Conservation (phyloP, 225 moss, liverwort and hornwort genomes). For the Polytrichum commune region DNA sequence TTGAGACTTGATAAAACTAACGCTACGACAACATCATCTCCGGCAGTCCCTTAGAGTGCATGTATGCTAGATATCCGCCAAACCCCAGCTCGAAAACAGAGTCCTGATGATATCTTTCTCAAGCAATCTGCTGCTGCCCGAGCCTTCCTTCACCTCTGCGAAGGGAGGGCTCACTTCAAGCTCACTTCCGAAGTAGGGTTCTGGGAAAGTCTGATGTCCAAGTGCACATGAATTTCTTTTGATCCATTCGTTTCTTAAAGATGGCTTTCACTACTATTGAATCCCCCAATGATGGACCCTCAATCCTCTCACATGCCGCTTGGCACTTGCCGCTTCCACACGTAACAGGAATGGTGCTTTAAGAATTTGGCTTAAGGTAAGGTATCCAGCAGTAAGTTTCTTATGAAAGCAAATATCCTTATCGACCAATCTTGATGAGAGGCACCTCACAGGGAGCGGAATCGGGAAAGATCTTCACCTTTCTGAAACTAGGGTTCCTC, state of each 20-base stretch:
- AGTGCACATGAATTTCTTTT: not conserved
- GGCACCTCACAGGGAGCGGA: not conserved
- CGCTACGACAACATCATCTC: not conserved
- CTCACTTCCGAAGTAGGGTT: slow-evolving; percentile 2
- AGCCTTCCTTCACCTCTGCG: not conserved
- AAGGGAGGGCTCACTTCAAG: not conserved
- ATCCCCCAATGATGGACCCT: not conserved
- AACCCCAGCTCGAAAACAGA: not conserved
- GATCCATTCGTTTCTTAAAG: not conserved
- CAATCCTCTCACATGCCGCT: slow-evolving; percentile 13
- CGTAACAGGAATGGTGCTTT: too few species aligned
- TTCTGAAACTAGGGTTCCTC: slow-evolving; percentile 4
- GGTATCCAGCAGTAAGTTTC: slow-evolving; percentile 1
- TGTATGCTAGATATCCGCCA: not conserved
- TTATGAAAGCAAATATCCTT: slow-evolving; percentile 14
- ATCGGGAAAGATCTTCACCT: slow-evolving; percentile 5
- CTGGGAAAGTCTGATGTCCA: not conserved
- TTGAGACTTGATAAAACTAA: not conserved
- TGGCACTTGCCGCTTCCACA: slow-evolving; percentile 1
- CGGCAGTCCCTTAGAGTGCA: not conserved
- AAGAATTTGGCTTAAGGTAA: too few species aligned
- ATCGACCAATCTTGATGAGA: slow-evolving; percentile 9
- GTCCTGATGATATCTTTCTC: too few species aligned
- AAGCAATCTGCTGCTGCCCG: too few species aligned
- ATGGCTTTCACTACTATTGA: not conserved